Conservation (phyloP, 169 alveolate species). For the Babesia bigemina region DNA sequence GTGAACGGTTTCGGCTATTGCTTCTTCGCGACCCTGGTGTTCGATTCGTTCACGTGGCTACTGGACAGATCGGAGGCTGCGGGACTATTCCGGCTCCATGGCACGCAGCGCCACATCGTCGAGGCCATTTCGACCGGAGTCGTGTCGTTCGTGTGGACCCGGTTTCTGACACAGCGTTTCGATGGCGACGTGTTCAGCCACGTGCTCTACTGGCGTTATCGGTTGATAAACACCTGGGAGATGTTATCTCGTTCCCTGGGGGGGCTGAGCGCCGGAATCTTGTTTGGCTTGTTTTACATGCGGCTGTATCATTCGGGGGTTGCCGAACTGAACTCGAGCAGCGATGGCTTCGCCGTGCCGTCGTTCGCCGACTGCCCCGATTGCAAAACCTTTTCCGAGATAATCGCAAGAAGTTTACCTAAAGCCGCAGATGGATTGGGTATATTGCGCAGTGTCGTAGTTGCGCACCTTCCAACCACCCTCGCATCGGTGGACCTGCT, state of each 20-base stretch:
- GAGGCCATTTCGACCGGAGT: slow-evolving; percentile 1
- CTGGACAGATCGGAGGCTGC: not conserved
- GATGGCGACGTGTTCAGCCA: slow-evolving; percentile 70
- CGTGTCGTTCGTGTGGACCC: slow-evolving; percentile 32
- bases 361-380: not conserved
- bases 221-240: slow-evolving; percentile 54
- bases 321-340: not conserved
- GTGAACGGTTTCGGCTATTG: slow-evolving; percentile 28
- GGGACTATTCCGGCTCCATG: slow-evolving; percentile 1
- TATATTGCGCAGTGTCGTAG: too few relatives aligned
- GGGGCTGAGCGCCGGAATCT: slow-evolving; percentile 19
- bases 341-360: not conserved
- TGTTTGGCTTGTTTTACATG: slow-evolving; percentile 33
- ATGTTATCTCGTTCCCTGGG: slow-evolving; percentile 52
- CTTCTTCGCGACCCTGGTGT: slow-evolving; percentile 11
- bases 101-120: slow-evolving; percentile 2
- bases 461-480: not conserved
- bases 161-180: slow-evolving; percentile 16
- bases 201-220: slow-evolving; percentile 45
- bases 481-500: not conserved
- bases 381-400: slow-evolving; percentile 17
- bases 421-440: not conserved
- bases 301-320: not conserved
- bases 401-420: not conserved
- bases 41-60: not conserved